Evolutionary conservation across 2,329 filamentous ascomycete genomes (phyloP).

Genomic region (Aspergillus ochraceoroseus): DNA sequence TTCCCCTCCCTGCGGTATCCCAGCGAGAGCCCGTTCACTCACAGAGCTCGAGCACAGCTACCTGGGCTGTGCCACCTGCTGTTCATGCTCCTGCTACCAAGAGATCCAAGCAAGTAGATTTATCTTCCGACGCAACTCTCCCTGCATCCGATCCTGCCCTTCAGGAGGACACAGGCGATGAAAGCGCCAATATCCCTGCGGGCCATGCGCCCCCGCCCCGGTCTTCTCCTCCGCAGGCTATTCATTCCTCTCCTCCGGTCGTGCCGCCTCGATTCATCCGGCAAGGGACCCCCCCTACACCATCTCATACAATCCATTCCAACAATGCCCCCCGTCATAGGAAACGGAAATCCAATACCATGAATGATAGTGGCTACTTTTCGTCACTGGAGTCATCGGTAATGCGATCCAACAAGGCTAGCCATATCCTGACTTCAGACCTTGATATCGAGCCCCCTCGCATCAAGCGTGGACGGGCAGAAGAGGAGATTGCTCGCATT

Average conservation of each 20-base stretch:
- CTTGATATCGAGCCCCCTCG: slow-evolving; percentile 66
- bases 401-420: slow-evolving; percentile 63
- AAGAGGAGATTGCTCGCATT: slow-evolving; percentile 91
- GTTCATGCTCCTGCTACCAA: slow-evolving; percentile 22
- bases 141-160: slow-evolving; percentile 63
- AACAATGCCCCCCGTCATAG: slow-evolving; percentile 62
- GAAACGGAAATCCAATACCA: slow-evolving; percentile 71
- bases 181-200: slow-evolving; percentile 31
- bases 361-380: slow-evolving; percentile 95
- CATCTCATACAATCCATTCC: slow-evolving; percentile 55
- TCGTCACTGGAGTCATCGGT: slow-evolving; percentile 92
- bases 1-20: slow-evolving; percentile 36
- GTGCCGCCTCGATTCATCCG: slow-evolving; percentile 53
- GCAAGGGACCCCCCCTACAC: slow-evolving; percentile 69
- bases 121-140: slow-evolving; percentile 74
- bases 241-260: slow-evolving; percentile 89
- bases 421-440: slow-evolving; percentile 68
- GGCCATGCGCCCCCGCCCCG: slow-evolving; percentile 32
- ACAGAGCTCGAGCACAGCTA: slow-evolving; percentile 31
- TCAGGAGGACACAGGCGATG: slow-evolving; percentile 50
- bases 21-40: slow-evolving; percentile 30
- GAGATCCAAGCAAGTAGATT: slow-evolving; percentile 45
- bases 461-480: slow-evolving; percentile 83
- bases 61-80: slow-evolving; percentile 35
- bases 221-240: slow-evolving; percentile 50